A percentile compares a stretch with the other conserved stretches of the same genome.
phyloP scores from a whole-genome alignment of 1,284 basidiomycete species.

The Athelia psychrophila region DNA sequence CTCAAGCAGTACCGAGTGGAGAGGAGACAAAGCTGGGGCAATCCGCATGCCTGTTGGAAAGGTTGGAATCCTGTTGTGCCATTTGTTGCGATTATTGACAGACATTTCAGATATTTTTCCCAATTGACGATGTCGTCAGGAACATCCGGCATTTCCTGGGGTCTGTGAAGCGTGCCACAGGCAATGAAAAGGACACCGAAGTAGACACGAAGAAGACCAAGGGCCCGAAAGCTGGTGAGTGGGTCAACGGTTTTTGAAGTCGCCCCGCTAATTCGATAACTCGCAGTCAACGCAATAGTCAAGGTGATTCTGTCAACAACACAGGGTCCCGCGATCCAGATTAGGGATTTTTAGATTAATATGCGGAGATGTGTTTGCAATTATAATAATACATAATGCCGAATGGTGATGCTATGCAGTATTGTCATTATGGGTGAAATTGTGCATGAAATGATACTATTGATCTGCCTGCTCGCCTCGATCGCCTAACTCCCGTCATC shows the following conservation, averaged over 20 bases:
- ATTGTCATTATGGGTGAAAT: too few relatives aligned
- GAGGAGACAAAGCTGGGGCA: conserved; percentile 84
- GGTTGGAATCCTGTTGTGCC: conserved; percentile 33
- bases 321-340: conserved; percentile 82
- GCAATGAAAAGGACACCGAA: conserved; percentile 51
- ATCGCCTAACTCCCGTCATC: background rate
- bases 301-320: conserved; percentile 82
- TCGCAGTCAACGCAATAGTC: conserved; percentile 63
- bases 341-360: conserved; percentile 49
- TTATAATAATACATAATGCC: conserved; percentile 6
- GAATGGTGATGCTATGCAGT: too few relatives aligned
- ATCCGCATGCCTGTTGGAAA: conserved; percentile 79
- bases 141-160: conserved; percentile 81
- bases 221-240: conserved; percentile 39
- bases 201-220: conserved; percentile 34
- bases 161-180: conserved; percentile 75
- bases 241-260: conserved; percentile 5
- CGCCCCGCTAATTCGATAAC: conserved; percentile 4
- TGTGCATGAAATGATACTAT: too few relatives aligned
- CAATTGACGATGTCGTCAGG: conserved; percentile 70
- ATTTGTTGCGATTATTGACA: background rate
- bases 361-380: background rate
- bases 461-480: too few relatives aligned
- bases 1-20: conserved; percentile 88
- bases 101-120: conserved; percentile 62